Evolutionary conservation across 257 asterid species (phyloP).

Genomic region (Paraleonurus japonicus): DNA sequence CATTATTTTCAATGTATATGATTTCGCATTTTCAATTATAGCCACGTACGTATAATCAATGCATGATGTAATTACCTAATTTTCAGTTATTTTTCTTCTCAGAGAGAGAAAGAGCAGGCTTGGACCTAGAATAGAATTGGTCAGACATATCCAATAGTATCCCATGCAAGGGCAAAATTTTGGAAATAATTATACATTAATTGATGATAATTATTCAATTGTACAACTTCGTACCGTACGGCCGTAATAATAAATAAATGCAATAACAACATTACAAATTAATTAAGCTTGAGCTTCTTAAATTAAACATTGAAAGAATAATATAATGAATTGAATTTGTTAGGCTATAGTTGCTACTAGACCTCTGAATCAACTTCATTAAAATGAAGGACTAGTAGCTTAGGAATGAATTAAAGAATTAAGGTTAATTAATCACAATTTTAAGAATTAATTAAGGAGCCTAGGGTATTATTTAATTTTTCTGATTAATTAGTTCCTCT

Average conservation of each 20-base stretch:
- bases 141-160: not conserved
- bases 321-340: not conserved
- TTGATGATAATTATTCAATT: not conserved
- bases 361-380: constrained; percentile 25
- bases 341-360: not conserved
- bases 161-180: not conserved
- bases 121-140: not conserved
- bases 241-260: not conserved
- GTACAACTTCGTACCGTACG: not conserved
- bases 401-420: constrained; percentile 17
- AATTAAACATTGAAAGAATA: constrained; percentile 1
- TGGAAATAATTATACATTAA: not conserved
- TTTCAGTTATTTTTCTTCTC: not conserved
- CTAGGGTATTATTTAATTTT: not conserved
- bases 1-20: no score
- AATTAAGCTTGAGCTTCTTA: not conserved
- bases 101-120: not conserved
- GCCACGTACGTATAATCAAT: not conserved
- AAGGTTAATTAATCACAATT: not conserved
- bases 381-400: constrained; percentile 19
- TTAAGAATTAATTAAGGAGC: not conserved
- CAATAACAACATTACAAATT: not conserved
- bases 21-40: no score
- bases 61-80: not conserved
- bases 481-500: constrained; percentile 23